Conservation (phyloP, 768 basidiomycete species). For the Rhodosporidiobolus odoratus region DNA sequence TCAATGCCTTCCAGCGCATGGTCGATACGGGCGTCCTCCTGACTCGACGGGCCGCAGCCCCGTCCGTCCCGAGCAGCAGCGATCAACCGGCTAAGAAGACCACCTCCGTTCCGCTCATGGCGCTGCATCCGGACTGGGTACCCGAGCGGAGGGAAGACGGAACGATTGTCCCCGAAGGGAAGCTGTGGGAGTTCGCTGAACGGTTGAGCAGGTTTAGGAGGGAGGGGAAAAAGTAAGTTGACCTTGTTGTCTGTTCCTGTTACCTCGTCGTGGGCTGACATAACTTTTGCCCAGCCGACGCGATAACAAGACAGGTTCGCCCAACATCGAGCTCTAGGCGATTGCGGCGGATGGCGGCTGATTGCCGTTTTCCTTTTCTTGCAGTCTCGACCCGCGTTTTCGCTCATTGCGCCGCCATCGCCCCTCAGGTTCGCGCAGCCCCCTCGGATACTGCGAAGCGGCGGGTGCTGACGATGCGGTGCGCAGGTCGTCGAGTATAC, state of each 20-base stretch:
- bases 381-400: constrained; percentile 35
- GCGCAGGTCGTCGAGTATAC: constrained; percentile 27
- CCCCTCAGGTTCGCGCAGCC: constrained; percentile 2
- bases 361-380: no score
- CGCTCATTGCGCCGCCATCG: constrained; percentile 31
- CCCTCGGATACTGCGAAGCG: not conserved
- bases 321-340: fast-evolving
- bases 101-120: constrained; percentile 30
- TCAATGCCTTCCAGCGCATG: constrained; percentile 39
- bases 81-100: constrained; percentile 18
- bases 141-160: constrained; percentile 15
- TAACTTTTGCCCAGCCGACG: constrained; percentile 14
- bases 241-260: not conserved
- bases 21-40: constrained; percentile 37
- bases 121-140: constrained; percentile 37
- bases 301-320: constrained; percentile 29
- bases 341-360: no score
- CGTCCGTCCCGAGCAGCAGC: not conserved
- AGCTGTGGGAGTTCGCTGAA: constrained; percentile 36
- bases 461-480: not conserved
- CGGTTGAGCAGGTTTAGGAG: constrained; percentile 37
- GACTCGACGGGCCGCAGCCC: not conserved
- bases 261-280: not conserved
- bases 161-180: constrained; percentile 22
- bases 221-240: constrained; percentile 39